These are phyloP conservation scores for Solanum lycopersicoides DNA, from an alignment of 257 asterid genomes.

Conservation along the genomic window DNA sequence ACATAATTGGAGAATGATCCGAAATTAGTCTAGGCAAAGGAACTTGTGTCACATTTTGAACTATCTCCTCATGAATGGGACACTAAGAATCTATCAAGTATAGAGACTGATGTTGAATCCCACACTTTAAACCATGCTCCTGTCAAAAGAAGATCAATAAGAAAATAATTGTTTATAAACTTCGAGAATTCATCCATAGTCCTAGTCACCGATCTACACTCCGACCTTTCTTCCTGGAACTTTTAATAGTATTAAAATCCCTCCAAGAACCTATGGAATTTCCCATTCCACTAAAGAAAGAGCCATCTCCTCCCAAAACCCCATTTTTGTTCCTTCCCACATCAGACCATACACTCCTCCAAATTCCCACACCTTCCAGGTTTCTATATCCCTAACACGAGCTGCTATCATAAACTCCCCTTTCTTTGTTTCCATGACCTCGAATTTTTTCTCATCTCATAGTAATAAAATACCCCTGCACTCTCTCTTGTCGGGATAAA, in stretches of 20 bases:
- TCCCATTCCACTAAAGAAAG: not conserved
- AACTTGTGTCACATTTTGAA: not conserved
- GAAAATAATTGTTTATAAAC: not conserved
- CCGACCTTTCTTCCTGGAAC: not conserved
- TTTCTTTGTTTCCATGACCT: not conserved
- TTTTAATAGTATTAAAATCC: not conserved
- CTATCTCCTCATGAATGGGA: not conserved
- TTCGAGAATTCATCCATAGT: not conserved
- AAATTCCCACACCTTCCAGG: not conserved
- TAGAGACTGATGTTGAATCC: not conserved
- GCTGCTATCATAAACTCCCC: not conserved
- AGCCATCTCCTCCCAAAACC: not conserved
- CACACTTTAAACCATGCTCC: not conserved
- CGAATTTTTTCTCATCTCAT: not conserved
- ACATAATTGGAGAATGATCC: not conserved
- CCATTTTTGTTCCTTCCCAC: not conserved
- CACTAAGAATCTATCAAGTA: not conserved
- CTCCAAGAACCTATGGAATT: not conserved
- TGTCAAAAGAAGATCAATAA: not conserved
- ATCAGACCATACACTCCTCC: not conserved
- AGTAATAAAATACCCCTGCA: not conserved
- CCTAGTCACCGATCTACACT: not conserved
- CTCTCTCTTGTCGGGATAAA: not conserved
- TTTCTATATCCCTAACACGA: not conserved
- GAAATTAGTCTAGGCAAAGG: not conserved